Evolutionary conservation across 306 rosid species (phyloP), one percentile per base, ranked within the genome.

Genomic region (Lotus japonicus): DNA sequence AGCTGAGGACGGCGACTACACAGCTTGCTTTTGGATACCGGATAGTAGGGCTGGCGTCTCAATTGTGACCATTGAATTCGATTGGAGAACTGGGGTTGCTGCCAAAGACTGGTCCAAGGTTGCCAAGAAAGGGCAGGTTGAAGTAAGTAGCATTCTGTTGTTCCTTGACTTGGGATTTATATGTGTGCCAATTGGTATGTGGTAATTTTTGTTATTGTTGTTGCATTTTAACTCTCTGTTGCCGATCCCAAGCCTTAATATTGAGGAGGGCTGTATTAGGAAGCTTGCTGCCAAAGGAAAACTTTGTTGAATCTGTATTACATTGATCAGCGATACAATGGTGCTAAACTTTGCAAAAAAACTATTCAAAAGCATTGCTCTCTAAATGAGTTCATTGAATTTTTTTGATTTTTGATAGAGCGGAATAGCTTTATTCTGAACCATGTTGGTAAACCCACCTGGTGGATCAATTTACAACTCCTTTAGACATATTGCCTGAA

Each of bases 71-170:
- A 9, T 94, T 62, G 97, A 94, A 31, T 82, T 94, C 52, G 99
- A 94, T 5, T 94, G 97, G 96, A 88, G 76, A 76, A 85, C 90
- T 49, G 97, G 97, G 33, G 78, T 94, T 82, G 88, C 95, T 53
- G 88, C 99, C 17, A 85, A 79, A 59, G 97, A 88, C 71, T 94
- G 99, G 99, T 76, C 99, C 49, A 88, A 84, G 51, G 92, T 94
- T 84, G 99, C 97, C 73, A 90, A 86, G 88, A 90, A 85, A 78
- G 97, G 97, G 61, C 88, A 94, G 73, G 14, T 94, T 68, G 95
- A 94, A 58, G 99, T 94, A 82, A 80, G 97, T 64, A 19, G 49
- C 43, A 5, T 70, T 35, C 6, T 17, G 31, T 5, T 58, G 51
- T 61, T 60, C 42, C 51, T 11, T 60, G 36, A 18, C 61, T 58